Evolutionary conservation across 345 rosid species (phyloP).

Genomic region (Geranium brycei): DNA sequence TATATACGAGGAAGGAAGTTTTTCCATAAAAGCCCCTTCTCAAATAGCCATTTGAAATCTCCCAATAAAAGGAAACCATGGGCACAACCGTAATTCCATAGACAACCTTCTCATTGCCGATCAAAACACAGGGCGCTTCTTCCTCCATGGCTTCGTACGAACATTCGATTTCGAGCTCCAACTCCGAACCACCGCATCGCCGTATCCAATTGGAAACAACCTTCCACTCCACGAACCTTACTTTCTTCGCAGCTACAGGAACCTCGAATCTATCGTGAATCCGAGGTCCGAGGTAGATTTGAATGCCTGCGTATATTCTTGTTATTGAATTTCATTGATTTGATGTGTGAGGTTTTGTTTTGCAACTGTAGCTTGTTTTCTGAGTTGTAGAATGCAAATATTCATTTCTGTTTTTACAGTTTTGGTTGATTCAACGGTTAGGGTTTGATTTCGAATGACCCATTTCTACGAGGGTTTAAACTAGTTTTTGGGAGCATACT

Average conservation of each 20-base stretch:
- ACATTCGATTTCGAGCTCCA: constrained; percentile 41
- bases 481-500: not conserved
- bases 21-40: constrained; percentile 17
- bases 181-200: constrained; percentile 10
- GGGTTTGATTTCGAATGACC: not conserved
- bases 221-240: constrained; percentile 1
- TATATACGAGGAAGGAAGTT: constrained; percentile 9
- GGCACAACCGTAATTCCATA: constrained; percentile 27
- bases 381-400: not conserved
- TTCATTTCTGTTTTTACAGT: not conserved
- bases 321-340: not conserved
- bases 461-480: not conserved
- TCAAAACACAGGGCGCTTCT: constrained; percentile 57
- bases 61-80: constrained; percentile 12
- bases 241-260: constrained; percentile 1
- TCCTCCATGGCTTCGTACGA: constrained; percentile 52
- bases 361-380: not conserved
- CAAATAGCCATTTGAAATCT: not conserved
- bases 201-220: constrained; percentile 6
- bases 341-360: not conserved
- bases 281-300: not conserved
- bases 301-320: not conserved
- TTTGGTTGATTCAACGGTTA: not conserved
- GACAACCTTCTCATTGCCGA: constrained; percentile 57
- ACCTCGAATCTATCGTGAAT: not conserved